Evolutionary conservation across 331 rosid genomes (phyloP).

Genomic region (Pyrus hybrid): DNA sequence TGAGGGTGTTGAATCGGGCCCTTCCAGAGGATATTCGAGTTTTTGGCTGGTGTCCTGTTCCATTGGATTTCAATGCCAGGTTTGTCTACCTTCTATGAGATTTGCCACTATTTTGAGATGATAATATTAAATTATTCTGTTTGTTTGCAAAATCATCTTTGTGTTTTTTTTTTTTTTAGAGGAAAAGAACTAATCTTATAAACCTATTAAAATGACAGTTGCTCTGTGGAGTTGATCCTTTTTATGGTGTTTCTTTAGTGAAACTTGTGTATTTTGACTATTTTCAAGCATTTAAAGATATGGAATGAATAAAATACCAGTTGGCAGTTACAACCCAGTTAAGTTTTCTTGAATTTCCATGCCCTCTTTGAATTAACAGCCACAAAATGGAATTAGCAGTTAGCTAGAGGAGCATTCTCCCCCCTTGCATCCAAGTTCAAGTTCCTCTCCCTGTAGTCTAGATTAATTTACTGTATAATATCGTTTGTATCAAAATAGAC

Average conservation of each 20-base stretch:
- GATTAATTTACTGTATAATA: too few relatives aligned
- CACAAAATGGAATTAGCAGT: too few relatives aligned
- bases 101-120: neutral
- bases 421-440: too few relatives aligned
- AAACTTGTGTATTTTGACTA: neutral
- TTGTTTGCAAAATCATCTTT: neutral
- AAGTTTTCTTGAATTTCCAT: neutral
- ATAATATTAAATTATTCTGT: neutral
- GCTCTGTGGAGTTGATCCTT: neutral
- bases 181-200: neutral
- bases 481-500: too few relatives aligned
- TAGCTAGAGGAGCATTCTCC: too few relatives aligned
- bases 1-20: constrained; percentile 77
- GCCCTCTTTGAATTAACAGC: neutral
- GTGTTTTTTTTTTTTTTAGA: too few relatives aligned
- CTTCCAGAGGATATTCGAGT: constrained; percentile 84
- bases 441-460: too few relatives aligned
- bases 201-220: neutral
- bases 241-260: neutral
- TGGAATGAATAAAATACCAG: neutral
- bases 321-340: neutral
- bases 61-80: constrained; percentile 90
- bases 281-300: neutral
- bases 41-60: constrained; percentile 83
- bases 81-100: constrained; percentile 28